Evolutionary conservation across 1,284 basidiomycete species (phyloP), one percentile per base, ranked within the genome.

Genomic region (Puccinia hordei): DNA sequence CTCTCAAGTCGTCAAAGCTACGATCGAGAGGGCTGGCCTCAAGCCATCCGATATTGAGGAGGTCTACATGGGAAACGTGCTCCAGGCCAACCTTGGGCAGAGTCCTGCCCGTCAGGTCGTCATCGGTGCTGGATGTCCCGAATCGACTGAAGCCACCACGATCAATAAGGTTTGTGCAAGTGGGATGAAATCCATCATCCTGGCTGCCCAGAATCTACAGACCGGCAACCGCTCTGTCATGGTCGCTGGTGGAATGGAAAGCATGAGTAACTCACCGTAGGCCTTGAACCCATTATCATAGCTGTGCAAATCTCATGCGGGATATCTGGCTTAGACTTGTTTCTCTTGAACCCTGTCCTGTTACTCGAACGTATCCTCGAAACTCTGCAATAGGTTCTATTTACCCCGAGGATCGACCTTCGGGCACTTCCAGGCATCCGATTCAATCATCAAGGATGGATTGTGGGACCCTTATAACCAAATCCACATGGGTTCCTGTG

Each of bases 391-490:
- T 85, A 97, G 94, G 68, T 98, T 95, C 91, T 91, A 98, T 82
- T 85, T 94, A 72, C 93, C 95, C 68, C 94, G 97, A 81, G 89
- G 91, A 75, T 93, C 95, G 24, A 87, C 88, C 22, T 99, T 95
- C 84, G 97, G 97, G 83, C 93, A 96, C 87, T 91, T 95, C 86
- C 90, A 92, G 83, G 88, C 93, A 66, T 90, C 88, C 82, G 97
- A 99, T 87, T 92, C 95, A 38, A 89, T 99, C 77, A 92, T 97
- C 87, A 89, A 88, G 83, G 97, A 99, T 85, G 97, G 95, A 84
- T 92, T 99, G 69, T 94, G 91, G 89, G 95, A 98, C 87, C 93
- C 93, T 77, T 96, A 94, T 89, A 94, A 96, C 89, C 90, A 96
- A 87, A 92, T 94, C 84, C 91, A 93, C 72, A 98, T 98, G 95